Percentiles rank a stretch among this genome's conserved stretches.
These are phyloP conservation scores for Syncephalastrum sp. DNA, from an alignment of 371 early-diverging fungal genomes.

Conservation along the genomic window DNA sequence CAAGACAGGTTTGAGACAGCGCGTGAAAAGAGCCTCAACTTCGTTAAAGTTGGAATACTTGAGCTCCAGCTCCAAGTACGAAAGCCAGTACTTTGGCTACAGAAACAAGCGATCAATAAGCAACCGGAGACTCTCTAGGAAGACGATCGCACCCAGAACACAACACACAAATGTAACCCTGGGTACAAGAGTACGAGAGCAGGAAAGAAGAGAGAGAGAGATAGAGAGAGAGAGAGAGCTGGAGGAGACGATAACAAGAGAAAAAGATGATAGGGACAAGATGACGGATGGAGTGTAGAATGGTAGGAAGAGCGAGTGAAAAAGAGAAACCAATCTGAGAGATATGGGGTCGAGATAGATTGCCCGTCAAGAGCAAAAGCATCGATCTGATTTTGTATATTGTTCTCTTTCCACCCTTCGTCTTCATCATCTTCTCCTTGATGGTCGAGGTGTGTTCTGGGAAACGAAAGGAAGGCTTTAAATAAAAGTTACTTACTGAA, in stretches of 20 bases:
- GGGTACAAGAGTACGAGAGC: background rate
- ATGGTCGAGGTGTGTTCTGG: conserved; percentile 7
- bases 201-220: conserved; percentile 5
- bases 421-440: background rate
- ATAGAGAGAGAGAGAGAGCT: background rate
- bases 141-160: background rate
- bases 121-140: background rate
- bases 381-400: background rate
- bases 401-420: background rate
- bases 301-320: background rate
- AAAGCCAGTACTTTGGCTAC: conserved; percentile 82
- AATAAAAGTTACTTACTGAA: conserved; percentile 64
- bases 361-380: no score
- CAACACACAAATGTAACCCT: background rate
- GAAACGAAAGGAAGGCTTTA: background rate
- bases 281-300: background rate
- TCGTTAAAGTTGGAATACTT: conserved; percentile 69
- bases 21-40: conserved; percentile 84
- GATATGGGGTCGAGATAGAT: no score
- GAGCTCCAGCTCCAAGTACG: conserved; percentile 83
- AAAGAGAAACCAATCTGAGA: no score
- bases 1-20: conserved; percentile 76
- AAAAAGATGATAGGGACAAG: conserved; percentile 1
- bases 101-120: conserved; percentile 10
- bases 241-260: conserved; percentile 5